These are phyloP conservation scores for Hypoxylon sp. DNA, from an alignment of 2,329 filamentous ascomycete genomes.

Conservation along the genomic window DNA sequence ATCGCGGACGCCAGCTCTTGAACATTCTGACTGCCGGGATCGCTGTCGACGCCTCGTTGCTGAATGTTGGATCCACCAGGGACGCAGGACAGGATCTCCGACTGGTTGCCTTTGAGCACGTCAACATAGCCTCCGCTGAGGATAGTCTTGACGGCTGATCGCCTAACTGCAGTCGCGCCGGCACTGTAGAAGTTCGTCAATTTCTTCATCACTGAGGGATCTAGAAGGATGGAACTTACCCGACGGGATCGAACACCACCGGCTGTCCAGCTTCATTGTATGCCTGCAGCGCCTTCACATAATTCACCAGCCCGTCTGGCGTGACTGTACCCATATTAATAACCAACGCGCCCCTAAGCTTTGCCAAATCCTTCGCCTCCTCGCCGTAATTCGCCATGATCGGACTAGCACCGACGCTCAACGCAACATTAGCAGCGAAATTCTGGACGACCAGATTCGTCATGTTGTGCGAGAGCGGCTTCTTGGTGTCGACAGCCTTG, in stretches of 20 bases:
- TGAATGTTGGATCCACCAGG: constrained; percentile 55
- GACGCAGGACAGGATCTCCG: constrained; percentile 85
- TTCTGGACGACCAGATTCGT: constrained; percentile 97
- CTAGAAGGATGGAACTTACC: too few relatives aligned
- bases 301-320: constrained; percentile 78
- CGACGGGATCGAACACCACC: constrained; percentile 89
- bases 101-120: constrained; percentile 94
- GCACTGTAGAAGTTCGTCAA: constrained; percentile 61
- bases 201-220: too few relatives aligned
- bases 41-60: constrained; percentile 89
- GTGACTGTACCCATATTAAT: constrained; percentile 97
- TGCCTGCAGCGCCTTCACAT: constrained; percentile 78
- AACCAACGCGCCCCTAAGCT: constrained; percentile 81
- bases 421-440: constrained; percentile 90
- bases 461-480: constrained; percentile 93
- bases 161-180: constrained; percentile 82
- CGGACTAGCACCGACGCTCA: constrained; percentile 86
- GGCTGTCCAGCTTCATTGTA: constrained; percentile 85
- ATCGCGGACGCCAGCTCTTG: constrained; percentile 74
- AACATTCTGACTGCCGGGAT: constrained; percentile 62
- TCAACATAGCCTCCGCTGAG: constrained; percentile 82
- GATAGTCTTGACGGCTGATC: constrained; percentile 77
- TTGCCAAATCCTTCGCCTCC: constrained; percentile 85
- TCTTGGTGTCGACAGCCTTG: constrained; percentile 69
- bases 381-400: constrained; percentile 93